Base-by-base conservation (phyloP, 2,329 filamentous ascomycete species). In the Monosporascus sp. region DNA sequence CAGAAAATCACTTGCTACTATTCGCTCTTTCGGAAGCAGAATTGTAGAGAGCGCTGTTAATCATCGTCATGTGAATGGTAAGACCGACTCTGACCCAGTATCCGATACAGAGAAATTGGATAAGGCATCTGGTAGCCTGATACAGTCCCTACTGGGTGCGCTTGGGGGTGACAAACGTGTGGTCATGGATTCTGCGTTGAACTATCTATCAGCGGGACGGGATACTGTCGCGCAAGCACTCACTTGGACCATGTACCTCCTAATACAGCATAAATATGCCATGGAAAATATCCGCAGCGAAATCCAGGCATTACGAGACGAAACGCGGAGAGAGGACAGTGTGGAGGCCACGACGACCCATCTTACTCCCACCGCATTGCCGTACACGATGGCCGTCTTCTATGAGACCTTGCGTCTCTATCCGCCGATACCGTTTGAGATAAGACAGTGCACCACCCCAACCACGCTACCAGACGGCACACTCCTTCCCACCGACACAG, bases 211-310 rank as follows among this genome's bases (percentile, higher is more conserved):
- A 1, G 84, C 84, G 0, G 77, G 83, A 17, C 73, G 83, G 53
- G 84, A 87, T 62, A 87, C 84, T 0, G 84, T 82, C 7, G 84
- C 83, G 0, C 84, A 87, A 60, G 80, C 80, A 1, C 68, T 87
- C 11, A 85, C 84, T 0, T 87, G 84, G 84, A 77, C 78, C 0
- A 75, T 85, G 41, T 85, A 86, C 64, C 71, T 83, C 2, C 70
- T 87, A 14, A 79, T 85, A 69, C 72, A 74, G 37, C 70, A 85
- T 55, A 75, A 74, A 0, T 57, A 63, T 2, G 72, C 72, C 2
- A 59, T 71, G 2, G 59, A 66, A 26, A 71, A 67, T 52, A 70
- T 83, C 24, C 72, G 76, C 15, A 54, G 66, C 17, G 79, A 81
- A 55, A 67, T 77, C 1, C 55, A 65, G 11, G 53, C 55, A 7